phyloP scores from a whole-genome alignment of 192 early-diverging fungal species.

The Backusella parvicylindrica region DNA sequence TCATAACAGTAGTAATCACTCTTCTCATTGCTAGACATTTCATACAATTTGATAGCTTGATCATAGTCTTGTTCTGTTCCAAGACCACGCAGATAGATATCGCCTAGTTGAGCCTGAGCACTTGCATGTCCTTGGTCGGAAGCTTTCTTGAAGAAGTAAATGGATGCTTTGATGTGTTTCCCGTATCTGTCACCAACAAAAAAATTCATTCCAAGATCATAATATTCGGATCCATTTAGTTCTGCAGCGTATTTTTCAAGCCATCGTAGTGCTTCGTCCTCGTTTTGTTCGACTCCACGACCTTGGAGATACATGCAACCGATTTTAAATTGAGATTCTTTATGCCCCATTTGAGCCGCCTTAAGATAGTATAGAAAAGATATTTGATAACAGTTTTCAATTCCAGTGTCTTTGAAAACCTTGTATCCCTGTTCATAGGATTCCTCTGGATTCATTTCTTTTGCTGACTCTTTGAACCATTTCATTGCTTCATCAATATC shows the following conservation, averaged over 20 bases:
- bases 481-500: neutral
- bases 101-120: conserved; percentile 51
- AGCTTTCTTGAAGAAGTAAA: conserved; percentile 44
- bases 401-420: neutral
- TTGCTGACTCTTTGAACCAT: neutral
- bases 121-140: conserved; percentile 47
- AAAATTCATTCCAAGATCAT: conserved; percentile 77
- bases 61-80: conserved; percentile 43
- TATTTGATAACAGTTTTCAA: neutral
- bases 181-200: conserved; percentile 75
- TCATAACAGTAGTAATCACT: conserved; percentile 51
- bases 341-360: conserved; percentile 40
- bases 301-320: neutral
- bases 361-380: conserved; percentile 15
- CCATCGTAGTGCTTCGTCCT: conserved; percentile 49
- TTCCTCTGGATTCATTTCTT: neutral
- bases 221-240: conserved; percentile 44
- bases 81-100: conserved; percentile 60
- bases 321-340: neutral
- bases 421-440: neutral
- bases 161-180: conserved; percentile 42
- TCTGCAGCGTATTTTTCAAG: conserved; percentile 55
- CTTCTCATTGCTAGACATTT: conserved; percentile 45
- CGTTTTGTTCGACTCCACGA: conserved; percentile 17
- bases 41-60: conserved; percentile 53